Base-by-base conservation (phyloP, 441 rosid genomes). In the Brassica hybrid region DNA sequence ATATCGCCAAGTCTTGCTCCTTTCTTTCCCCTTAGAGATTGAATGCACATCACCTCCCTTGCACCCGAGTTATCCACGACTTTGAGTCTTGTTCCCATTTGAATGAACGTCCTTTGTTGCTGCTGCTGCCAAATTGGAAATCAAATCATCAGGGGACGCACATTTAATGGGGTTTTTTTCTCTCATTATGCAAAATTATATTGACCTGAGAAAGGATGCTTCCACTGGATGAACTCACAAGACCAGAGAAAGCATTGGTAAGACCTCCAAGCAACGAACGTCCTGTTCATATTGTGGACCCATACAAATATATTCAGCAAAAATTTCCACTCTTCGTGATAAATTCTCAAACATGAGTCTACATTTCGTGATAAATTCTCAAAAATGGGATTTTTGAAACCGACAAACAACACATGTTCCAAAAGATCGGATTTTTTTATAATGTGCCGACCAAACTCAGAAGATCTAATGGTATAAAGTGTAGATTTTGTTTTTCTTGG, bases 1-100 rank as follows among this genome's bases (percentile, higher is more conserved):
- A 89, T 86, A 82, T 93, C 98, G 57, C 99, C 98, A 52, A 94
- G 80, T 74, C 92, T 91, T 5, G 97, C 98, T 59, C 96, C 98
- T 82, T 89, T 94, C 84, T 82, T 89, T 13, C 89, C 92, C 65
- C 77, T 87, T 38, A 91, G 56, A 19, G 94, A 84, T 83, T 90
- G 96, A 80, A 93, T 90, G 87, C 99, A 93, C 98, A 83, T 91
- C 34, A 91, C 94, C 70, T 89, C 91, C 70, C 90, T 93, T 0
- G 94, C 98, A 9, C 98, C 96, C 0, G 96, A 94, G 80, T 93
- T 93, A 80, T 94, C 98, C 77, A 85, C 96, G 11, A 82, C 96
- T 82, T 93, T 88, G 66, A 91, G 94, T 21, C 80, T 80, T 0
- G 94, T 93, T 80, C 98, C 88, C 94, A 91, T 94, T 81, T 48